Conservation (phyloP, 2,329 filamentous ascomycete species). For the Emydomyces testavorans region DNA sequence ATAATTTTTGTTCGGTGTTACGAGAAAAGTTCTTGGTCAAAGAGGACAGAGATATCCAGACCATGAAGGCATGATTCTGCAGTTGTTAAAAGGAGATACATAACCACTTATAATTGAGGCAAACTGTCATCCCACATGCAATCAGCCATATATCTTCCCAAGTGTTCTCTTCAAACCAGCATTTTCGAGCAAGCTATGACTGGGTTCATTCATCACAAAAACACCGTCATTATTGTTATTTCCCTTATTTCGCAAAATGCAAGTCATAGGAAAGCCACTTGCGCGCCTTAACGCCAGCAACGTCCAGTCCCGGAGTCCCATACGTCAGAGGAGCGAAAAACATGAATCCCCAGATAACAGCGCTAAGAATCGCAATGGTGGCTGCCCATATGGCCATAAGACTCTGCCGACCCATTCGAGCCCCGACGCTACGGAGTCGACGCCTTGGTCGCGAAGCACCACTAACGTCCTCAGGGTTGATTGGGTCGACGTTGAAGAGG, state of each 20-base stretch:
- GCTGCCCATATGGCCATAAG: slow-evolving; percentile 70
- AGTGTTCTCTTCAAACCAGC: too few relatives aligned
- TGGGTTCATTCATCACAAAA: neutral
- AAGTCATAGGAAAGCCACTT: slow-evolving; percentile 97
- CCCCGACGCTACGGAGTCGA: slow-evolving; percentile 63
- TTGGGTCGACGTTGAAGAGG: slow-evolving; percentile 80
- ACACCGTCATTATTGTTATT: neutral
- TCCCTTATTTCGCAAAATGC: slow-evolving; percentile 92
- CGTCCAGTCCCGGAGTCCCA: slow-evolving; percentile 74
- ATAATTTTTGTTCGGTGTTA: too few relatives aligned
- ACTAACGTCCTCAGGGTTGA: slow-evolving; percentile 40
- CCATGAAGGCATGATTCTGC: too few relatives aligned
- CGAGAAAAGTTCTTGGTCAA: too few relatives aligned
- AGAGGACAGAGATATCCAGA: too few relatives aligned
- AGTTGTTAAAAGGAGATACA: too few relatives aligned
- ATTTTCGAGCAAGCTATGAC: neutral
- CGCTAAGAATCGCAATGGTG: slow-evolving; percentile 53
- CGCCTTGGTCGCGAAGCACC: slow-evolving; percentile 25
- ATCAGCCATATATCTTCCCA: too few relatives aligned
- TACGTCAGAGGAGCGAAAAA: slow-evolving; percentile 95
- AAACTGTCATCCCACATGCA: too few relatives aligned
- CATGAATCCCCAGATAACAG: slow-evolving; percentile 67
- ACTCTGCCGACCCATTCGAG: slow-evolving; percentile 69
- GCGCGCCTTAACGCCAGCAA: slow-evolving; percentile 65
- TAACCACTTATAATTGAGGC: too few relatives aligned